Percentiles rank a stretch among this genome's conserved stretches.
These are phyloP conservation scores for Backusella liffmaniae DNA, from an alignment of 192 early-diverging fungal species.

Conservation along the genomic window DNA sequence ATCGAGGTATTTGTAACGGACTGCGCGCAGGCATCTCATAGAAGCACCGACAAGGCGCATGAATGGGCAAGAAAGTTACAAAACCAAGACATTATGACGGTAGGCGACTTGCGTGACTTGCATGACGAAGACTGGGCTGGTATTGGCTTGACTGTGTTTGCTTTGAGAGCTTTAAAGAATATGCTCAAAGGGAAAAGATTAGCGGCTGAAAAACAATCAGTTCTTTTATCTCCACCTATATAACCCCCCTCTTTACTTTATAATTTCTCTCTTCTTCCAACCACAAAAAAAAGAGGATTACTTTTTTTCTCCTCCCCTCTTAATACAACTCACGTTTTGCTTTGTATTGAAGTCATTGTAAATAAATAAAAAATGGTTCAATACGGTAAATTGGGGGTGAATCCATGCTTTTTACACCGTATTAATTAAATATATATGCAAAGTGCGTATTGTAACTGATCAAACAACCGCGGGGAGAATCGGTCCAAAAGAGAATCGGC, in stretches of 20 bases:
- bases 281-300: background rate
- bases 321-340: too few relatives aligned
- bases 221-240: background rate
- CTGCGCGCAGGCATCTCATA: conserved; percentile 60
- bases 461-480: too few relatives aligned
- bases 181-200: conserved; percentile 48
- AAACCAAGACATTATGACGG: conserved; percentile 76
- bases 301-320: background rate
- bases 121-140: conserved; percentile 76
- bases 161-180: conserved; percentile 52
- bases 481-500: too few relatives aligned
- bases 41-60: conserved; percentile 66
- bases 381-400: too few relatives aligned
- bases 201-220: background rate
- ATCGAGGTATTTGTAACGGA: conserved; percentile 73
- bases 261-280: background rate
- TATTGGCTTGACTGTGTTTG: conserved; percentile 58
- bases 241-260: background rate
- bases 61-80: conserved; percentile 75
- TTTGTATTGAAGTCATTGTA: too few relatives aligned
- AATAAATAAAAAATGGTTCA: too few relatives aligned
- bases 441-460: too few relatives aligned
- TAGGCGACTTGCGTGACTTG: conserved; percentile 71
- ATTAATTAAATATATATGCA: too few relatives aligned
- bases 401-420: too few relatives aligned